phyloP scores from a whole-genome alignment of 805 yeast species.

The Jamesozyma rosinii region DNA sequence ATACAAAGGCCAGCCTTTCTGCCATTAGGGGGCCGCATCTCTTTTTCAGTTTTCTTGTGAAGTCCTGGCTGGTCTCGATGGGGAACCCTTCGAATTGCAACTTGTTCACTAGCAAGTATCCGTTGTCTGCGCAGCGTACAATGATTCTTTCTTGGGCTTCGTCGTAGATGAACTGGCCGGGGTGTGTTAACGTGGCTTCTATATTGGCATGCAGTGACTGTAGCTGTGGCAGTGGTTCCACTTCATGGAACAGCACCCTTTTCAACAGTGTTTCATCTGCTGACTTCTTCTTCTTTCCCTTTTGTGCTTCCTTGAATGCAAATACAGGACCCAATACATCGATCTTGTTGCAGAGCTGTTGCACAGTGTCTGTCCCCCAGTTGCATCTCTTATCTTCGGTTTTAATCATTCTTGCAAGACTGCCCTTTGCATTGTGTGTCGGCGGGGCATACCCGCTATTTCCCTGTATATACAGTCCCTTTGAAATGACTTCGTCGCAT shows the following conservation, averaged over 20 bases:
- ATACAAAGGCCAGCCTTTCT: neutral
- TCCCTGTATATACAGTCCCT: neutral
- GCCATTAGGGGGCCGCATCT: conserved; percentile 28
- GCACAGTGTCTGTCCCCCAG: conserved; percentile 38
- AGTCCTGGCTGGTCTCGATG: conserved; percentile 38
- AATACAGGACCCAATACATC: conserved; percentile 51
- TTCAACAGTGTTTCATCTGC: conserved; percentile 12
- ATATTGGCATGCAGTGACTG: neutral
- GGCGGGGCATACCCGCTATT: neutral
- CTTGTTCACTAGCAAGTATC: conserved; percentile 26
- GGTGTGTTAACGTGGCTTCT: neutral
- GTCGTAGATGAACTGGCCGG: conserved; percentile 29
- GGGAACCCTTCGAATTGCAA: conserved; percentile 50
- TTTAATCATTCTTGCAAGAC: conserved; percentile 49
- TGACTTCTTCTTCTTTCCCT: conserved; percentile 30
- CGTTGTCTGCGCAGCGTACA: conserved; percentile 39
- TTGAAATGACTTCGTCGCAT: conserved; percentile 32
- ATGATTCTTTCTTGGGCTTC: conserved; percentile 23
- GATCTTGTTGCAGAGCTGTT: conserved; percentile 34
- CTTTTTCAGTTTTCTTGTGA: conserved; percentile 37
- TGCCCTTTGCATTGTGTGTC: conserved; percentile 17
- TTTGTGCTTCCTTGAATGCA: conserved; percentile 34
- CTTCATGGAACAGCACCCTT: conserved; percentile 42
- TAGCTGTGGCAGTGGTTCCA: conserved; percentile 13
- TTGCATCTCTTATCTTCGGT: conserved; percentile 35